Conservation (phyloP, 345 rosid genomes). For the Euclidium syriacum region DNA sequence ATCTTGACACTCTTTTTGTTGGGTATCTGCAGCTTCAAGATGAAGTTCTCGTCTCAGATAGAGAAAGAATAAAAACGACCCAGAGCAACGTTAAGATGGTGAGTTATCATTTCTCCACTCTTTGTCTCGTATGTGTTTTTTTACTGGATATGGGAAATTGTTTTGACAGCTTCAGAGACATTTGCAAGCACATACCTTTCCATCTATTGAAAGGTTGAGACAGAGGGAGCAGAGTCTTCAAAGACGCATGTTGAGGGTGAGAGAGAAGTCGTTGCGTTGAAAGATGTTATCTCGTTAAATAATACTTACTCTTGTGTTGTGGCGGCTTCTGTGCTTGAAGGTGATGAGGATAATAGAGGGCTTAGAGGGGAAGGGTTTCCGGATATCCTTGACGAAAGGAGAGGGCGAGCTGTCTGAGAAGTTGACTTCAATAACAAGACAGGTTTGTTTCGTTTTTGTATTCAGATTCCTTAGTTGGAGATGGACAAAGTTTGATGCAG, state of each 20-base stretch:
- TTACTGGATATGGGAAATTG: neutral
- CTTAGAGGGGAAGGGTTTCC: slow-evolving; percentile 81
- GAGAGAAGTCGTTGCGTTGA: slow-evolving; percentile 7
- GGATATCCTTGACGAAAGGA: slow-evolving; percentile 77
- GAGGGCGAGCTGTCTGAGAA: slow-evolving; percentile 90
- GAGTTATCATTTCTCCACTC: neutral
- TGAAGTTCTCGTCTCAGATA: slow-evolving; percentile 76
- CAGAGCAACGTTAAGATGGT: slow-evolving; percentile 94
- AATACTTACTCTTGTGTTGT: neutral
- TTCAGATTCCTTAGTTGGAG: neutral
- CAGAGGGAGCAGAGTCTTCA: slow-evolving; percentile 94
- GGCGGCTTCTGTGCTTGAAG: slow-evolving; percentile 34
- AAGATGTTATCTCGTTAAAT: neutral
- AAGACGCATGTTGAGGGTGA: slow-evolving; percentile 86
- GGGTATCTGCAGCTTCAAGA: slow-evolving; percentile 56
- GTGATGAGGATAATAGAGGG: slow-evolving; percentile 91
- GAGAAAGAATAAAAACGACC: slow-evolving; percentile 80
- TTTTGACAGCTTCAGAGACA: slow-evolving; percentile 86
- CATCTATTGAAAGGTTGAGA: slow-evolving; percentile 82
- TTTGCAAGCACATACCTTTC: slow-evolving; percentile 92
- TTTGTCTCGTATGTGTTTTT: neutral
- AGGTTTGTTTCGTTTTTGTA: slow-evolving; percentile 40
- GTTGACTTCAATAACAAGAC: slow-evolving; percentile 67
- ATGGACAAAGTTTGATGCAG: neutral
- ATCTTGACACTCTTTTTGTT: slow-evolving; percentile 8